Conservation (phyloP, 331 rosid genomes). For the Dryas integrifolia region DNA sequence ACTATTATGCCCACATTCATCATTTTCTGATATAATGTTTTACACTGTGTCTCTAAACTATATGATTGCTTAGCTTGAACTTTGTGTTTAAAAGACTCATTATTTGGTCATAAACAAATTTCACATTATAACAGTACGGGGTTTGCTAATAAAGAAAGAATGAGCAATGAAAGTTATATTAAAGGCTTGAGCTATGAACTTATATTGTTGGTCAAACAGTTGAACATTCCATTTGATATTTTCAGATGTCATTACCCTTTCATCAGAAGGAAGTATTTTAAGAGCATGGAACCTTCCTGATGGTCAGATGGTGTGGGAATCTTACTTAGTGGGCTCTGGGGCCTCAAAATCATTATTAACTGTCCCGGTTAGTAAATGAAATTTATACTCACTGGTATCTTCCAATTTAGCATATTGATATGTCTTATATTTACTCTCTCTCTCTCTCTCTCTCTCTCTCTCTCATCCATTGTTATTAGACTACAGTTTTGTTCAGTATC, state of each 20-base stretch:
- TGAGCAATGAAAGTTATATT: neutral
- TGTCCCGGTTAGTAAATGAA: constrained; percentile 59
- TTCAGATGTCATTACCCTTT: constrained; percentile 88
- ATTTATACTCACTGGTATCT: constrained; percentile 11
- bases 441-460: neutral
- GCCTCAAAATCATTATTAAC: constrained; percentile 60
- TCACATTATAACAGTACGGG: neutral
- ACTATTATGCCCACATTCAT: constrained; percentile 10
- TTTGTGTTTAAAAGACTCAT: neutral
- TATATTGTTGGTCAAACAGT: constrained; percentile 15
- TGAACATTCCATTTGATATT: constrained; percentile 28
- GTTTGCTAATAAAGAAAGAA: neutral
- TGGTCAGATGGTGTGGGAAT: constrained; percentile 99
- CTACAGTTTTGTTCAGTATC: neutral
- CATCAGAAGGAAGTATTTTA: constrained; percentile 73
- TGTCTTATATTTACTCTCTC: neutral
- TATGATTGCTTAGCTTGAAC: constrained; percentile 1
- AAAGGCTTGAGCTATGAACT: neutral
- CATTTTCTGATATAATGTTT: neutral
- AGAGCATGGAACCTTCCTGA: constrained; percentile 99
- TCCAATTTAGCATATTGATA: constrained; percentile 4
- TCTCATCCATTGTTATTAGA: neutral
- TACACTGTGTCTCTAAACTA: constrained; percentile 5
- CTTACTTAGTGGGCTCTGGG: constrained; percentile 60
- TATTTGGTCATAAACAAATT: neutral